Conservation (phyloP, 1,284 basidiomycete species). For the Naganishia sp. region DNA sequence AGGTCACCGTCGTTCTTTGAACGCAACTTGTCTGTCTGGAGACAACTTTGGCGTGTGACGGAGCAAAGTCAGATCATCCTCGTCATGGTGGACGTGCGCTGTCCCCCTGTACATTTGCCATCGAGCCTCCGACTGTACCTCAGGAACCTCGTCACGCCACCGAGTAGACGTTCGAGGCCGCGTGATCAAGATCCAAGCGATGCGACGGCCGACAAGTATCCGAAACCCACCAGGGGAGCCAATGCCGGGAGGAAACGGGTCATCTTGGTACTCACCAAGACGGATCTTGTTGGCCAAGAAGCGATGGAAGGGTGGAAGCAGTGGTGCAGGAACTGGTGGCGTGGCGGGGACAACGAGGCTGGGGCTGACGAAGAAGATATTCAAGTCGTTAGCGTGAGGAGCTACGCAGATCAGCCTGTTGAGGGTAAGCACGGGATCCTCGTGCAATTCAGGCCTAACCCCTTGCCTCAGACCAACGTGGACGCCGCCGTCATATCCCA, state of each 20-base stretch:
- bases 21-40: constrained; percentile 86
- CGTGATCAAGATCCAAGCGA: neutral
- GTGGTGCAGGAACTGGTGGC: constrained; percentile 63
- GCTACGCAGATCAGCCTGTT: constrained; percentile 57
- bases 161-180: neutral
- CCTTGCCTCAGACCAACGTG: neutral
- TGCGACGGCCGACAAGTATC: constrained; percentile 35
- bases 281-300: constrained; percentile 68
- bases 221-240: constrained; percentile 45
- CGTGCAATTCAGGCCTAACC: neutral
- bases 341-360: constrained; percentile 49
- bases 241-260: constrained; percentile 57
- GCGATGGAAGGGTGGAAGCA: constrained; percentile 67
- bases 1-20: constrained; percentile 69
- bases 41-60: constrained; percentile 86
- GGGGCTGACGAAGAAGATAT: constrained; percentile 37
- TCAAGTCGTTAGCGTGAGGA: constrained; percentile 69
- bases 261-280: constrained; percentile 80
- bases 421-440: constrained; percentile 37
- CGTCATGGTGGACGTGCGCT: constrained; percentile 80
- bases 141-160: constrained; percentile 27
- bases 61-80: constrained; percentile 83
- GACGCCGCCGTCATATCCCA: constrained; percentile 59
- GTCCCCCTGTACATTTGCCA: constrained; percentile 66
- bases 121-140: constrained; percentile 58